These are phyloP conservation scores for Dothideomycetidae sp. DNA, from an alignment of 2,329 filamentous ascomycete species.

Conservation along the genomic window DNA sequence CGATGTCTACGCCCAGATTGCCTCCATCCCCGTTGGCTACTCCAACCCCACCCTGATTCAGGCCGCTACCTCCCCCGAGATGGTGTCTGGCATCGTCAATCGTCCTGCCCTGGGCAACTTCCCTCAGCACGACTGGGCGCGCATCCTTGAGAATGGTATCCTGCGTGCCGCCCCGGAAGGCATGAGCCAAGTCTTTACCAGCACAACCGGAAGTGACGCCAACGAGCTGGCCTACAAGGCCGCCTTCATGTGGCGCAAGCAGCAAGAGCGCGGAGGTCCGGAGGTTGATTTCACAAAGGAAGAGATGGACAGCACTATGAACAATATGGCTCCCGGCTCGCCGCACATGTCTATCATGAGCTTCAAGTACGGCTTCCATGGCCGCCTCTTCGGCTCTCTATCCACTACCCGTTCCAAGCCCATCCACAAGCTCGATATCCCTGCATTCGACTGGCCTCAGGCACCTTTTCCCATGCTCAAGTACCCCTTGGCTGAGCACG, in stretches of 20 bases:
- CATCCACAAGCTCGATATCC: conserved; percentile 86
- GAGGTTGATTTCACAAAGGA: conserved; percentile 62
- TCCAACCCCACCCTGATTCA: conserved; percentile 63
- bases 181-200: conserved; percentile 74
- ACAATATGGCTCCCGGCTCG: conserved; percentile 64
- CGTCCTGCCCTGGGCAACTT: conserved; percentile 79
- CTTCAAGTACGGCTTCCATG: conserved; percentile 77
- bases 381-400: conserved; percentile 69
- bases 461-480: conserved; percentile 73
- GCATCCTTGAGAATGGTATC: conserved; percentile 61
- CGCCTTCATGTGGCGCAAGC: conserved; percentile 78
- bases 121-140: conserved; percentile 64
- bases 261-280: conserved; percentile 61
- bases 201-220: conserved; percentile 73
- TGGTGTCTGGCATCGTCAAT: conserved; percentile 68
- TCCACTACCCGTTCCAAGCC: conserved; percentile 81
- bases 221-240: conserved; percentile 90
- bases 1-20: conserved; percentile 75
- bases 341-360: conserved; percentile 69
- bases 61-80: conserved; percentile 57
- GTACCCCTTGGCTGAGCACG: conserved; percentile 68
- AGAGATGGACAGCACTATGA: conserved; percentile 60
- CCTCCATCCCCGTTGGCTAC: conserved; percentile 79
- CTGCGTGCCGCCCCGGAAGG: conserved; percentile 69
- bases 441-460: conserved; percentile 88